Evolutionary conservation across 805 yeast species (phyloP), one percentile per base, ranked within the genome.

Genomic region (Kazachstania psychrophila): DNA sequence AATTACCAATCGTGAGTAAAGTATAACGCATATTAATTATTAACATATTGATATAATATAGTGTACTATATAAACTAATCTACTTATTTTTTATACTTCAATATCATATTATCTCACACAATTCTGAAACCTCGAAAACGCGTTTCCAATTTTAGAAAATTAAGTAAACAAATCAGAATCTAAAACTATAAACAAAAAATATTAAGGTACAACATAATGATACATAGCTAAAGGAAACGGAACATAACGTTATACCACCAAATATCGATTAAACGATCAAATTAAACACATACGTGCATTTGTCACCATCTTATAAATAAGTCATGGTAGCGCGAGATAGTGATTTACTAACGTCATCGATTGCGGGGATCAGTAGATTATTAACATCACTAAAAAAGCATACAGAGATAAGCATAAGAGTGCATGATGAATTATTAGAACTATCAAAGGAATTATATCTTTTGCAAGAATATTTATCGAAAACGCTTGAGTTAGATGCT

Each of bases 1-100:
- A 18, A 20, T 34, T 5, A 28, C 20, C n/a, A n/a, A n/a, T n/a
- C n/a, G n/a, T n/a, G n/a, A 16, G 27, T 11, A 24, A 11, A 24
- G n/a, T 24, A 24, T 24, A 24, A 20, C 43, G 15, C 27, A 48
- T 12, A 9, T 12, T 17, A 29, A 9, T 10, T 17, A 29, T n/a
- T 8, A 15, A 13, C 33, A 18, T 13, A n/a, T 9, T n/a, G 9
- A 23, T 9, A 16, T 5, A 12, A 18, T 10, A 10, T 6, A 13
- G 23, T 9, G 13, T 12, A 28, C 13, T 18, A 18, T 16, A 24
- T 24, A 24, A 6, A 6, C 27, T n/a, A n/a, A n/a, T n/a, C n/a
- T n/a, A n/a, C n/a, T n/a, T n/a, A n/a, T n/a, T n/a, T n/a, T n/a
- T n/a, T n/a, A n/a, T n/a, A n/a, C n/a, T n/a, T n/a, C n/a, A n/a